Base-by-base conservation (phyloP, 345 rosid genomes). In the Gossypium stocksii region DNA sequence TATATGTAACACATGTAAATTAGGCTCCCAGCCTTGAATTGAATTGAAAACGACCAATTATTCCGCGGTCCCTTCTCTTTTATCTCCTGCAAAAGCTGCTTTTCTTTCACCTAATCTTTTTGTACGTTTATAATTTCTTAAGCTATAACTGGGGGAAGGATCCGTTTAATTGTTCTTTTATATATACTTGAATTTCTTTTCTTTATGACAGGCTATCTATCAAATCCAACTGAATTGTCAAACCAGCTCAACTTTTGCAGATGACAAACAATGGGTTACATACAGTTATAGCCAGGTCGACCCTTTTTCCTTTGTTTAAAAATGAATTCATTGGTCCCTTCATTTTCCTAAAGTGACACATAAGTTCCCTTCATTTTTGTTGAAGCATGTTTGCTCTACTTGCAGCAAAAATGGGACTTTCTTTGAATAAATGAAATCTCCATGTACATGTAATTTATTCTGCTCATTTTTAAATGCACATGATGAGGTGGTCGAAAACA, bases 401-500 rank as follows among this genome's bases (percentile, higher is more conserved):
- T 34, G 41, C 41, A 34, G 7, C 41, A 34, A 34, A 34, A 5
- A 34, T 34, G 41, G 41, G 41, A 34, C 41, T 34, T 34, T 5
- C 7, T 34, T 34, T 34, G 5, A 34, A 34, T 34, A 34, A 34
- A 34, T 34, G 7, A 2, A 5, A 34, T 34, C 41, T 34, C 41
- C 41, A 34, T 63, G 77, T 14, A 23, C 56, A 64, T 46, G 48
- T 69, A 4, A 34, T 4, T 34, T 34, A 4, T 34, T 3, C 34
- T 34, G 38, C 38, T 34, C 38, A 34, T 34, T 34, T 34, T 79
- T 79, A 78, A 85, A 82, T 85, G 79, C 61, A 69, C 76, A 73
- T 70, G 79, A 80, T 80, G 67, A 70, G 73, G 86, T 86, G 93
- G 93, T 86, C 89, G 88, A 61, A 34, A 38, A 29, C 66, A 75